phyloP scores from a whole-genome alignment of 495 filamentous ascomycete species.

The Antarctomyces pellizariae region DNA sequence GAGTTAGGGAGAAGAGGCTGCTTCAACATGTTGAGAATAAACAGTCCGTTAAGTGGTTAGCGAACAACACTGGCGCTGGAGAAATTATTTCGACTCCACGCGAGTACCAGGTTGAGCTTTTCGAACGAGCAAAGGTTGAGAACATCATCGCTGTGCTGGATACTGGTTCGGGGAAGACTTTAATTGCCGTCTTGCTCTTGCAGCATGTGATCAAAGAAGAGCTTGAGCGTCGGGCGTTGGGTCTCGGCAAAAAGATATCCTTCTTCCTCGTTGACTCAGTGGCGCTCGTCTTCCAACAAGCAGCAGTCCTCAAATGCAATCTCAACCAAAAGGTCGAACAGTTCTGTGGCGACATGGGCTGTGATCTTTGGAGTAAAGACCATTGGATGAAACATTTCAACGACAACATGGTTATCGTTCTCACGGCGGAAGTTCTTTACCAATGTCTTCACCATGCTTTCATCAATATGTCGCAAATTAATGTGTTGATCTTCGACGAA shows the following conservation, averaged over 20 bases:
- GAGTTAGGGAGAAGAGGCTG: constrained; percentile 5
- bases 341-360: constrained; percentile 52
- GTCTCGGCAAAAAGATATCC: constrained; percentile 35
- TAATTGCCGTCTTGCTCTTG: constrained; percentile 78
- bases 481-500: constrained; percentile 86
- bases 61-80: constrained; percentile 12
- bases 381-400: constrained; percentile 45
- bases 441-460: constrained; percentile 61
- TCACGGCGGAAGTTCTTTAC: constrained; percentile 71
- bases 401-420: constrained; percentile 73
- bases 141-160: constrained; percentile 95
- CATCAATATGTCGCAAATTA: constrained; percentile 64
- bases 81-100: constrained; percentile 48
- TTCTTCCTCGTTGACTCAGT: constrained; percentile 90
- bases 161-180: constrained; percentile 88
- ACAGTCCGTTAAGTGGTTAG: constrained; percentile 18
- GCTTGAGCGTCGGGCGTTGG: constrained; percentile 39
- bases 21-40: constrained; percentile 11
- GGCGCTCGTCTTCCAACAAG: constrained; percentile 77
- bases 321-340: constrained; percentile 59
- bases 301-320: constrained; percentile 60
- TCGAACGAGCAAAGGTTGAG: constrained; percentile 62
- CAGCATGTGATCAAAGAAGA: constrained; percentile 59
- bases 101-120: constrained; percentile 84
- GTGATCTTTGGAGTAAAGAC: constrained; percentile 37